Conservation (phyloP, 1,139 yeast species). For the Debaryomycetaceae sp. region DNA sequence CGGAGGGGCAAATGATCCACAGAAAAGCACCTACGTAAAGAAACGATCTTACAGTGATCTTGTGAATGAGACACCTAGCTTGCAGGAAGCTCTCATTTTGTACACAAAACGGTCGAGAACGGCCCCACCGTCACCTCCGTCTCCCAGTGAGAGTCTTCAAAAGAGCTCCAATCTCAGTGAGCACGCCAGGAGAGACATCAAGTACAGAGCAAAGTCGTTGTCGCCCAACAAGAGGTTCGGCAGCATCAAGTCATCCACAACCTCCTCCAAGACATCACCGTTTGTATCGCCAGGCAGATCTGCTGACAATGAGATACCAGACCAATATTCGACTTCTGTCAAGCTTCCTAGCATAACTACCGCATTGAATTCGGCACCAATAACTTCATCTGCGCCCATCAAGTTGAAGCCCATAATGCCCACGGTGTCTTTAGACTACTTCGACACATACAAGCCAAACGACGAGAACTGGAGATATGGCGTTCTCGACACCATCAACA, state of each 20-base stretch:
- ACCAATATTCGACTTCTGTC: neutral
- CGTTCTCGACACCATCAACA: conserved; percentile 35
- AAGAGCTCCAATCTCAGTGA: conserved; percentile 1
- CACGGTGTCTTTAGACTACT: conserved; percentile 44
- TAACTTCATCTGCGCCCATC: conserved; percentile 22
- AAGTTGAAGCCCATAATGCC: conserved; percentile 36
- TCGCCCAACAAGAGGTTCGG: conserved; percentile 27
- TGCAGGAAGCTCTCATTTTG: neutral
- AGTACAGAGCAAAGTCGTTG: conserved; percentile 30
- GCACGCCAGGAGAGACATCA: neutral
- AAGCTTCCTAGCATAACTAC: conserved; percentile 39
- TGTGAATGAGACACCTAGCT: conserved; percentile 7
- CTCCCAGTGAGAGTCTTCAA: conserved; percentile 1
- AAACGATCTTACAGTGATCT: conserved; percentile 26
- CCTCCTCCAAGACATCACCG: conserved; percentile 28
- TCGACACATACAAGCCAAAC: conserved; percentile 47
- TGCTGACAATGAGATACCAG: neutral
- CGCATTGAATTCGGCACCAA: conserved; percentile 29
- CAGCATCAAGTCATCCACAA: conserved; percentile 29
- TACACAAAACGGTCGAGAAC: conserved; percentile 42
- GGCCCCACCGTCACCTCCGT: conserved; percentile 51
- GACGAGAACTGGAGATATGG: conserved; percentile 49
- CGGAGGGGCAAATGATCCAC: neutral
- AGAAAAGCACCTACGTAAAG: conserved; percentile 10
- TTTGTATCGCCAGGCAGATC: conserved; percentile 12